A percentile compares a stretch with the other conserved stretches of the same genome.
Conservation (phyloP, 345 rosid species). For the Zanthoxylum bungeanum region DNA sequence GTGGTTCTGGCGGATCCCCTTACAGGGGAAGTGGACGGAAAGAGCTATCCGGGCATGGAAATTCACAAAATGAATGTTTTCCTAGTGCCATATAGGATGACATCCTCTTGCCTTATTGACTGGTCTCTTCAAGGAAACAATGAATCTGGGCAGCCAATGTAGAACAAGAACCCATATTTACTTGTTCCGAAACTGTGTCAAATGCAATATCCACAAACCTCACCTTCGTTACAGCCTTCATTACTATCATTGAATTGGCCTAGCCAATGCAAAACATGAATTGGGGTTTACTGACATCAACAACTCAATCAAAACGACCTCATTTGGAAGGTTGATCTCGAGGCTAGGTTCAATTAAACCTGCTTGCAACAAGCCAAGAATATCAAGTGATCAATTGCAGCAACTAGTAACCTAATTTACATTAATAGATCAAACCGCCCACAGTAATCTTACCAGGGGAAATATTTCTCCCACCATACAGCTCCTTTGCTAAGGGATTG, state of each 20-base stretch:
- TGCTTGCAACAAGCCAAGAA: constrained; percentile 27
- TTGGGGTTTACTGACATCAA: constrained; percentile 59
- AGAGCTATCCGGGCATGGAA: background rate
- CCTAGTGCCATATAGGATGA: background rate
- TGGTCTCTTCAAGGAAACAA: background rate
- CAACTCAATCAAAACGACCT: constrained; percentile 59
- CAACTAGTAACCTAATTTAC: background rate
- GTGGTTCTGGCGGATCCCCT: background rate
- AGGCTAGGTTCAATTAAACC: constrained; percentile 66
- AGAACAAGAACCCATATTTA: background rate
- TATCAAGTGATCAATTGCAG: background rate
- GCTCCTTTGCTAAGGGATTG: constrained; percentile 74
- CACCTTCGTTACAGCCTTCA: background rate
- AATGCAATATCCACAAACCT: background rate
- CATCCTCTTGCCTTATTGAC: background rate
- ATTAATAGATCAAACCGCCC: background rate
- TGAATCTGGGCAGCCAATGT: background rate
- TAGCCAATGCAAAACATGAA: constrained; percentile 58
- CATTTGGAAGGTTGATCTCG: constrained; percentile 36
- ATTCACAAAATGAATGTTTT: background rate
- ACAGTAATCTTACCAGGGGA: constrained; percentile 49
- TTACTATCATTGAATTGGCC: constrained; percentile 36
- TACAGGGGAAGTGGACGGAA: background rate
- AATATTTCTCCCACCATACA: constrained; percentile 53
- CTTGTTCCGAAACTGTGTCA: background rate